Evolutionary conservation across 306 rosid genomes (phyloP), one percentile per base, ranked within the genome.

Genomic region (Purshia tridentata): DNA sequence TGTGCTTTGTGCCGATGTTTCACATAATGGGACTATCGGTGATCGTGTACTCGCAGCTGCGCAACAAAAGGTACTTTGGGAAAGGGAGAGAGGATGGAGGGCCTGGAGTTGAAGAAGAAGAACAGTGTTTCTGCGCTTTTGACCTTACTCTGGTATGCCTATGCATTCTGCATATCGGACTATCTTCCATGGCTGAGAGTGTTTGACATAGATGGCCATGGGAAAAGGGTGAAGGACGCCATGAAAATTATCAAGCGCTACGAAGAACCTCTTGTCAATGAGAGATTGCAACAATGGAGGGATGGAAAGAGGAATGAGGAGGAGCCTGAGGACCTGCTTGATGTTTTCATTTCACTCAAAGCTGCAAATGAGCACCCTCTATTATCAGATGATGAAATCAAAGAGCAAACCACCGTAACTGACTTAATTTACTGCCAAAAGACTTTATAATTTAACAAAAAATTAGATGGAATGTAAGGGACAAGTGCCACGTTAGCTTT

Each of bases 1-100:
- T 87, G 16, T 84, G 88, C 40, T 60, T 87, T 37, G 37, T 84
- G 56, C 88, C 85, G 4, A 82, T 87, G 88, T 74, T 64, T 18
- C 88, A 87, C 42, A 81, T 77, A 15, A 58, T 74, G 23, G 88
- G 91, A 50, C 80, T 86, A 0, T 60, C 69, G 1, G 35, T 72
- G 11, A 45, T 75, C 45, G 4, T 61, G 15, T 79, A 86, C 49
- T 52, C 83, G 44, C 86, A 84, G 72, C 78, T 84, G 42, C 67
- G 66, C 44, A 73, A 60, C 46, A 80, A 4, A 44, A 80, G 88
- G 72, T 77, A 79, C 49, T 88, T 83, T 56, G 85, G 79, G 0
- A n/a, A 73, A 1, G 84, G 64, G 22, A 73, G 53, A 2, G 49
- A 66, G 0, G 84, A 84, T 50, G 88, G 88, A 29, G 88, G 88